Conservation (phyloP, 352 stramenopile genomes). For the Paralagenidium karlingii region DNA sequence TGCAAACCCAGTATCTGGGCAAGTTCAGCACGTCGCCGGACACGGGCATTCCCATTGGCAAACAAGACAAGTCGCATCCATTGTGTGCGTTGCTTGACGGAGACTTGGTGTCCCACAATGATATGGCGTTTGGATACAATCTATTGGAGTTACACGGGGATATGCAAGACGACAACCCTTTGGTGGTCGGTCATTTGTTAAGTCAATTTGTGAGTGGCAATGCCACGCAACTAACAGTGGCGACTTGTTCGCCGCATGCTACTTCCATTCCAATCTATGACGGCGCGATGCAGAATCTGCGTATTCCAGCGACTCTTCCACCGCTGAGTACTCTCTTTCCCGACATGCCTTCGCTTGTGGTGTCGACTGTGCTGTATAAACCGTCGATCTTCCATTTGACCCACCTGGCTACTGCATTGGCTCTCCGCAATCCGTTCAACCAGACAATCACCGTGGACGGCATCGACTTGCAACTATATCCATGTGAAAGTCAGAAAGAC, state of each 20-base stretch:
- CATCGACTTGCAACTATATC: slow-evolving; percentile 61
- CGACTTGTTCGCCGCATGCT: slow-evolving; percentile 41
- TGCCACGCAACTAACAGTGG: slow-evolving; percentile 34
- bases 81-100: slow-evolving; percentile 25
- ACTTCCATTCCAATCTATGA: slow-evolving; percentile 63
- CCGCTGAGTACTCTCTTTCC: slow-evolving; percentile 59
- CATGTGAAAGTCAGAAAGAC: slow-evolving; percentile 46
- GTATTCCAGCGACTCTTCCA: slow-evolving; percentile 42
- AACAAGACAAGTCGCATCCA: slow-evolving; percentile 34
- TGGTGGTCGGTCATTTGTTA: slow-evolving; percentile 62
- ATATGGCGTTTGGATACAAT: slow-evolving; percentile 48
- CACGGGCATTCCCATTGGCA: slow-evolving; percentile 25
- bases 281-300: slow-evolving; percentile 49
- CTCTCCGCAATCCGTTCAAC: slow-evolving; percentile 71
- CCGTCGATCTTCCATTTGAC: slow-evolving; percentile 60
- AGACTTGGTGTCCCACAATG: slow-evolving; percentile 2
- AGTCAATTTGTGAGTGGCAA: slow-evolving; percentile 60
- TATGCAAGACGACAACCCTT: slow-evolving; percentile 45
- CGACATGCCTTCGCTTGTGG: slow-evolving; percentile 51
- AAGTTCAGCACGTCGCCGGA: slow-evolving; percentile 22
- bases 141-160: slow-evolving; percentile 47
- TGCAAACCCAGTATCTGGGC: background rate
- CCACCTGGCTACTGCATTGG: slow-evolving; percentile 51
- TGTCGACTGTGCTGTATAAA: slow-evolving; percentile 58
- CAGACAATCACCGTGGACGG: slow-evolving; percentile 57